phyloP scores from a whole-genome alignment of 768 basidiomycete species.

The Favolaschia claudopus region DNA sequence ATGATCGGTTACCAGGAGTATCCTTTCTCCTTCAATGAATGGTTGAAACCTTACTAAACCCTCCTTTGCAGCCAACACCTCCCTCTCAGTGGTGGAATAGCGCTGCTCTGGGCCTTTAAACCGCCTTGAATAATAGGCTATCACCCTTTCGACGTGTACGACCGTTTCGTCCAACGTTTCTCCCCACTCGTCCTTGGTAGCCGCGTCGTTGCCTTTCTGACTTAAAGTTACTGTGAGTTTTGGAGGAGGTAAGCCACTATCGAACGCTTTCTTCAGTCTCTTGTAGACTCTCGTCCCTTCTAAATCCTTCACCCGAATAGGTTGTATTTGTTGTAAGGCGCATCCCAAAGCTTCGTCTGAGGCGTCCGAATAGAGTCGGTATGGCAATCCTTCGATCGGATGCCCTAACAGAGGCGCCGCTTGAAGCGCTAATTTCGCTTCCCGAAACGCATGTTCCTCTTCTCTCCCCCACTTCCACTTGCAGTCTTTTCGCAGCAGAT shows the following conservation, averaged over 20 bases:
- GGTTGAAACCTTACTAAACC: constrained; percentile 36
- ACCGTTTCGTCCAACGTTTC: not conserved
- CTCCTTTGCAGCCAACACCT: constrained; percentile 37
- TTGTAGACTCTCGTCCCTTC: constrained; percentile 15
- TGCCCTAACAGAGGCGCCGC: constrained; percentile 33
- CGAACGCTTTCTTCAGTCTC: constrained; percentile 16
- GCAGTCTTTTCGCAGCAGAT: constrained; percentile 3
- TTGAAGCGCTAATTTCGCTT: constrained; percentile 25
- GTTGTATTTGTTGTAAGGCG: constrained; percentile 24
- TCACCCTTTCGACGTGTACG: constrained; percentile 25
- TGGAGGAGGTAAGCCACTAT: not conserved
- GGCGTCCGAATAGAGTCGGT: constrained; percentile 36
- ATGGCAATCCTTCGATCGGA: constrained; percentile 24
- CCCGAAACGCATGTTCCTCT: constrained; percentile 28
- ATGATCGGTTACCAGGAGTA: constrained; percentile 19
- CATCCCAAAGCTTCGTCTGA: constrained; percentile 10
- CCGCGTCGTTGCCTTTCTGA: not conserved
- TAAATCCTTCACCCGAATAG: constrained; percentile 9
- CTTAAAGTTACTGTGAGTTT: not conserved
- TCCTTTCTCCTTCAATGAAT: constrained; percentile 38
- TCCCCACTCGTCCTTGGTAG: not conserved
- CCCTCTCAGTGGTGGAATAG: constrained; percentile 38
- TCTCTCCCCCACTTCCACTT: constrained; percentile 1
- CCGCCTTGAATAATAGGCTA: constrained; percentile 28
- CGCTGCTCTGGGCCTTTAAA: constrained; percentile 32